These are phyloP conservation scores for Pseudocercospora macadamiae DNA, from an alignment of 2,329 filamentous ascomycete genomes.

Conservation along the genomic window DNA sequence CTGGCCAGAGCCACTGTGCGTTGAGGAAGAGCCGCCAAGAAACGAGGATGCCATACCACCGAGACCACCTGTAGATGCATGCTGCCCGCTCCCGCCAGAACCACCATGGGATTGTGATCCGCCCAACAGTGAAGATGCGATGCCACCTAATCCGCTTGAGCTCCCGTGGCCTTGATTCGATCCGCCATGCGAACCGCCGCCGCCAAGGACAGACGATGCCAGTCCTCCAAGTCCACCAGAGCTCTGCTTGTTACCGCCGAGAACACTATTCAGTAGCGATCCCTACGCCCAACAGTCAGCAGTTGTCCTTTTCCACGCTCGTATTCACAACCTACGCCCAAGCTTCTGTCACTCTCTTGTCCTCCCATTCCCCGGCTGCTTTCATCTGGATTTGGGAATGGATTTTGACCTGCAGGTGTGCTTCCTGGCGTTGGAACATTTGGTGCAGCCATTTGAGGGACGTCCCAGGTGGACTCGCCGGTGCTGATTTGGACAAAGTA, in stretches of 20 bases:
- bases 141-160: conserved; percentile 32
- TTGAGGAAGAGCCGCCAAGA: conserved; percentile 28
- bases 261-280: conserved; percentile 31
- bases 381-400: conserved; percentile 38
- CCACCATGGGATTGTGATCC: conserved; percentile 29
- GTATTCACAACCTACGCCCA: conserved; percentile 31
- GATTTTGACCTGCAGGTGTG: conserved; percentile 41
- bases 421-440: conserved; percentile 42
- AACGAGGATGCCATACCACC: conserved; percentile 33
- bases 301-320: neutral
- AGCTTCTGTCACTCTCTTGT: conserved; percentile 35
- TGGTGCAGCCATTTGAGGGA: conserved; percentile 43
- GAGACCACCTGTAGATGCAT: conserved; percentile 25
- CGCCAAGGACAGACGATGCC: conserved; percentile 27
- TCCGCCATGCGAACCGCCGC: conserved; percentile 22
- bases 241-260: conserved; percentile 36
- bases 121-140: conserved; percentile 38
- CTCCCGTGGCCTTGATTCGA: conserved; percentile 21
- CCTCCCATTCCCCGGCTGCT: conserved; percentile 33
- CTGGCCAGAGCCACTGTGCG: conserved; percentile 23
- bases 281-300: conserved; percentile 28
- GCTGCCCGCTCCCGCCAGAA: conserved; percentile 13
- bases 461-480: conserved; percentile 46
- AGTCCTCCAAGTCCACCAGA: conserved; percentile 30
- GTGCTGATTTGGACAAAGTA: conserved; percentile 48